phyloP scores from a whole-genome alignment of 257 asterid genomes.

The Parsonsia alboflavescens region DNA sequence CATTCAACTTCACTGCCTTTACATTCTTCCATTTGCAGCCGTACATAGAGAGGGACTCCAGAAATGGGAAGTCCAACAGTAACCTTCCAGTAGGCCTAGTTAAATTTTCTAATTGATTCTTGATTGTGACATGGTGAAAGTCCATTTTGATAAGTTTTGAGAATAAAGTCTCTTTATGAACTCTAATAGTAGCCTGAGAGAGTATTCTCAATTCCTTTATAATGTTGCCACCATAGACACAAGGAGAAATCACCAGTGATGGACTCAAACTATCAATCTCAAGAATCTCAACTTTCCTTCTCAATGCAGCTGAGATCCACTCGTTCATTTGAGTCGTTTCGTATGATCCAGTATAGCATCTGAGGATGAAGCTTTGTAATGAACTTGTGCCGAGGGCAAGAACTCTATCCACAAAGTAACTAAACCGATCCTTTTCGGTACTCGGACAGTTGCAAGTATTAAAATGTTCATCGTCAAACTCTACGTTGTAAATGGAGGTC shows the following conservation, averaged over 20 bases:
- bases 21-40: not conserved
- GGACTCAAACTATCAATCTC: not conserved
- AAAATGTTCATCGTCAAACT: not conserved
- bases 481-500: not conserved
- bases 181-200: not conserved
- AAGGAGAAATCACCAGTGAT: not conserved
- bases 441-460: fast-evolving
- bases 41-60: not conserved
- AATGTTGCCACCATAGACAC: not conserved
- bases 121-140: not conserved
- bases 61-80: not conserved
- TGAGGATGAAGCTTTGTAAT: not conserved
- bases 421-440: not conserved
- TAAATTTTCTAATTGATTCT: not conserved
- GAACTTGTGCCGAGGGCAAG: not conserved
- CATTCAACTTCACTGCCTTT: not conserved
- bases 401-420: not conserved
- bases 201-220: not conserved
- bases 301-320: not conserved
- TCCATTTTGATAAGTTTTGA: not conserved
- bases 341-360: not conserved
- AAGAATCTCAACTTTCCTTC: not conserved
- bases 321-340: not conserved
- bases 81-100: not conserved
- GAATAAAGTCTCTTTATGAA: not conserved